These are phyloP conservation scores for Metroxylon sagu DNA, from an alignment of 176 grass and related monocot genomes.

Conservation along the genomic window DNA sequence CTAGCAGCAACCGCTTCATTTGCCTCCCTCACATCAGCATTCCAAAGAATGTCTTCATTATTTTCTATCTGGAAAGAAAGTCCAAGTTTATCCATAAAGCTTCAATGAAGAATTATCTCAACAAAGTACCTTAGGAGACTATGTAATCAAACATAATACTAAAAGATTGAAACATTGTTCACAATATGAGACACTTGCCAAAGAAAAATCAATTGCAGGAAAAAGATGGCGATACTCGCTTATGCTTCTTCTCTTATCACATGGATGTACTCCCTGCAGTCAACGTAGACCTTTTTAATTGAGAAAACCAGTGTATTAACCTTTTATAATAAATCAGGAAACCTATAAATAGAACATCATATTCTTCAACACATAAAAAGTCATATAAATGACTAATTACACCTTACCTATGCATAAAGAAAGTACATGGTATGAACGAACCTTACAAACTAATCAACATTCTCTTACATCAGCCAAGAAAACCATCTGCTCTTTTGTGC, in stretches of 20 bases:
- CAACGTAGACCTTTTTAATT: not conserved
- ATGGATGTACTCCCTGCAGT: conserved; percentile 76
- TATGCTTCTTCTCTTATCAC: conserved; percentile 90
- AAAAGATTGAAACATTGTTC: not conserved
- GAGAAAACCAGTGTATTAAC: conserved; percentile 1
- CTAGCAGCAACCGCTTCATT: conserved; percentile 48
- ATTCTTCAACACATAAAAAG: too few relatives aligned
- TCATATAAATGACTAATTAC: too few relatives aligned
- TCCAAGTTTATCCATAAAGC: not conserved
- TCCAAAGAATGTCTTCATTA: conserved; percentile 85
- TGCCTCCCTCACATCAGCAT: conserved; percentile 59
- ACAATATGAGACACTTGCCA: conserved; percentile 44
- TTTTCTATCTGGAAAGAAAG: conserved; percentile 51
- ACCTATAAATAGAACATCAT: too few relatives aligned
- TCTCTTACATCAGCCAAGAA: too few relatives aligned
- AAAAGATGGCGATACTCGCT: conserved; percentile 62
- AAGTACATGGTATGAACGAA: too few relatives aligned
- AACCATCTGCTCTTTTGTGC: too few relatives aligned
- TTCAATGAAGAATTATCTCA: not conserved
- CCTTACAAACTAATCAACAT: too few relatives aligned
- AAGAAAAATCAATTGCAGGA: conserved; percentile 91
- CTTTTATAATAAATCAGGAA: not conserved
- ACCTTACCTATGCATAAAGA: too few relatives aligned
- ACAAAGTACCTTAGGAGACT: not conserved
- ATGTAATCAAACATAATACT: not conserved